phyloP scores from a whole-genome alignment of 768 basidiomycete species.

The Lepiota subincarnata region DNA sequence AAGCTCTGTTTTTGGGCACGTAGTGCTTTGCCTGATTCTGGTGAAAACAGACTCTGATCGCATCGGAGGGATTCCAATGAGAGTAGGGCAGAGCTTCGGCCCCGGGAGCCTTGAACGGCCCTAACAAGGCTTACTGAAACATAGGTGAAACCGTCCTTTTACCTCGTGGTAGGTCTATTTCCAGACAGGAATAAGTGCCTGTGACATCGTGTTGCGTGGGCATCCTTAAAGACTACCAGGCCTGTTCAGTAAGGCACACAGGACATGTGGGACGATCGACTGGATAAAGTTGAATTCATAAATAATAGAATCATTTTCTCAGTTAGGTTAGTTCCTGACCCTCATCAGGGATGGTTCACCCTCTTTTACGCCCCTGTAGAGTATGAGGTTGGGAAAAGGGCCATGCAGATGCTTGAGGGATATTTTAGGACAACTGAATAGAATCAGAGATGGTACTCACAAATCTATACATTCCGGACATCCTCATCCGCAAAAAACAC shows the following conservation, averaged over 20 bases:
- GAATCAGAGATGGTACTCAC: conserved; percentile 30
- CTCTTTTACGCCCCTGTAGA: conserved; percentile 38
- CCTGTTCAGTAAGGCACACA: no score
- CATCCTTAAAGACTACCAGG: no score
- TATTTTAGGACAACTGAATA: neutral
- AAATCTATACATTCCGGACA: conserved; percentile 52
- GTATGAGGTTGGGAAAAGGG: conserved; percentile 53
- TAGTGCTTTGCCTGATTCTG: no score
- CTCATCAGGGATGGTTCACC: neutral
- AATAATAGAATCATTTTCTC: neutral
- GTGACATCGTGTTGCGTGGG: no score
- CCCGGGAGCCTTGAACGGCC: neutral
- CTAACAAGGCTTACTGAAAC: neutral
- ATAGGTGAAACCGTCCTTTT: neutral
- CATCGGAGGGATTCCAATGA: no score
- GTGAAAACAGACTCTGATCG: no score
- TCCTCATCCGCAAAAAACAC: conserved; percentile 56
- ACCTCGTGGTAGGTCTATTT: neutral
- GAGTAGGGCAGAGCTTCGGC: neutral
- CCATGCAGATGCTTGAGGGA: conserved; percentile 44
- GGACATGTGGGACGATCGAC: no score
- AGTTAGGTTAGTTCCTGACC: neutral
- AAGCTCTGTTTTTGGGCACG: no score
- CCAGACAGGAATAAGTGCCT: neutral
- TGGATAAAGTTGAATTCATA: neutral